Conservation (phyloP, 306 rosid species). For the Dicorynia guianensis region DNA sequence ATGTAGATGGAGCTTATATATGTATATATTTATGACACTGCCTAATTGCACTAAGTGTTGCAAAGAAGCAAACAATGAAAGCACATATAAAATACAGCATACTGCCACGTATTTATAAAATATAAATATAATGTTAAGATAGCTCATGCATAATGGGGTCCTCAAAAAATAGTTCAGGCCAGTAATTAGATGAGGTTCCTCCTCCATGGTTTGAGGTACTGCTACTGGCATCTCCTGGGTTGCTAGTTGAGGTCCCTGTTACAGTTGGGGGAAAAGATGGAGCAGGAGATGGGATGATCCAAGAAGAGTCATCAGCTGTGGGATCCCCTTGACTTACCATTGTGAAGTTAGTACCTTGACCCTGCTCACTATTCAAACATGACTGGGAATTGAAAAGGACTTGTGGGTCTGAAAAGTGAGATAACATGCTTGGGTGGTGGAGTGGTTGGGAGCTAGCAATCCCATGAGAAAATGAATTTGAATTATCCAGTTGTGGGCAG, state of each 20-base stretch:
- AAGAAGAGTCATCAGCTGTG: constrained; percentile 43
- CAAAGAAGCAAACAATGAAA: constrained; percentile 30
- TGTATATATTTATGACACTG: constrained; percentile 11
- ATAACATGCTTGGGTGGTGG: constrained; percentile 62
- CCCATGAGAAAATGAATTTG: constrained; percentile 52
- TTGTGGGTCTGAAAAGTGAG: constrained; percentile 63
- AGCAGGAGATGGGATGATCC: constrained; percentile 47
- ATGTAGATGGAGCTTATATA: constrained; percentile 1
- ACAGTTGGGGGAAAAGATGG: constrained; percentile 47
- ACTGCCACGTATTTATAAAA: constrained; percentile 29
- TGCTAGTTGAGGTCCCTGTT: constrained; percentile 34
- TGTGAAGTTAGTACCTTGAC: constrained; percentile 56
- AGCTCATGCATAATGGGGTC: constrained; percentile 54
- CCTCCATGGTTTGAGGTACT: constrained; percentile 64
- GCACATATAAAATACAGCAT: constrained; percentile 32
- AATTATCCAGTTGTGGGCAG: constrained; percentile 36
- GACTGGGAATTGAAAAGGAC: constrained; percentile 71
- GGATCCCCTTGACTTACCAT: constrained; percentile 56
- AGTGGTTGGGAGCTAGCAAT: constrained; percentile 65
- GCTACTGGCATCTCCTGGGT: constrained; percentile 63
- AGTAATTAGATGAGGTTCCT: constrained; percentile 59
- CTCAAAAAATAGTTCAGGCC: constrained; percentile 64
- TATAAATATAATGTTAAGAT: constrained; percentile 47
- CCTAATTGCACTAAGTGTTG: constrained; percentile 42
- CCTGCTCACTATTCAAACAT: constrained; percentile 58